These are phyloP conservation scores for Eucalyptus dawsonii DNA, from an alignment of 345 rosid genomes.

Conservation along the genomic window DNA sequence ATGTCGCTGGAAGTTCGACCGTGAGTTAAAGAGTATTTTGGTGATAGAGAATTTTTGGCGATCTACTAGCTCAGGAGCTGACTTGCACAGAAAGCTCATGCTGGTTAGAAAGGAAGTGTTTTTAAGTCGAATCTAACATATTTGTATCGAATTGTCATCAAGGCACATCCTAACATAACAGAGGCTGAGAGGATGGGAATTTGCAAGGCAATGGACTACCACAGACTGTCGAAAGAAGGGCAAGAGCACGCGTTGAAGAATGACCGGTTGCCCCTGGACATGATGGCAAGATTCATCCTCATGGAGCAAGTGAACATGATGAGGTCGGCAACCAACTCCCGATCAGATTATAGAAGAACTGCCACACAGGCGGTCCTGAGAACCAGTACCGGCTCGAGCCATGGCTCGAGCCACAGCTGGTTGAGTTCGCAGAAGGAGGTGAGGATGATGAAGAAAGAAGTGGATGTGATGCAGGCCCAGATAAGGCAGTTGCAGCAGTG, in stretches of 20 bases:
- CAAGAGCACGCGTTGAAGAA: conserved; percentile 29
- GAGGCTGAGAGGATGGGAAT: conserved; percentile 32
- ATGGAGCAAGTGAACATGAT: conserved; percentile 32
- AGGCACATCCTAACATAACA: conserved; percentile 33
- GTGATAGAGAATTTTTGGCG: not conserved
- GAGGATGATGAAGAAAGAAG: conserved; percentile 34
- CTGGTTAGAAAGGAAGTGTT: not conserved
- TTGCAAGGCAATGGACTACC: conserved; percentile 29
- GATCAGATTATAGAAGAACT: conserved; percentile 14
- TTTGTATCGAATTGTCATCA: not conserved
- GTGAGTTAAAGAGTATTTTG: not conserved
- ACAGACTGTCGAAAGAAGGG: conserved; percentile 36
- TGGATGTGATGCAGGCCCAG: conserved; percentile 35
- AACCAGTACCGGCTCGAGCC: conserved; percentile 1
- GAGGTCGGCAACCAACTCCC: conserved; percentile 8
- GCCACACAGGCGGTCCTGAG: conserved; percentile 10
- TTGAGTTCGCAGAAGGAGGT: conserved; percentile 15
- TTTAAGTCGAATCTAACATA: not conserved
- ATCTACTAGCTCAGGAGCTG: not conserved
- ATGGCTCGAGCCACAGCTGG: conserved; percentile 1
- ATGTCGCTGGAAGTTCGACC: not conserved
- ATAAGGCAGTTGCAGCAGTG: conserved; percentile 34
- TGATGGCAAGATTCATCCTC: conserved; percentile 14
- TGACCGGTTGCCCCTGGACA: conserved; percentile 17
- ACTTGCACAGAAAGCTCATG: not conserved